These are phyloP conservation scores for Secale cereale DNA, from an alignment of 176 grass and related monocot genomes.

Conservation along the genomic window DNA sequence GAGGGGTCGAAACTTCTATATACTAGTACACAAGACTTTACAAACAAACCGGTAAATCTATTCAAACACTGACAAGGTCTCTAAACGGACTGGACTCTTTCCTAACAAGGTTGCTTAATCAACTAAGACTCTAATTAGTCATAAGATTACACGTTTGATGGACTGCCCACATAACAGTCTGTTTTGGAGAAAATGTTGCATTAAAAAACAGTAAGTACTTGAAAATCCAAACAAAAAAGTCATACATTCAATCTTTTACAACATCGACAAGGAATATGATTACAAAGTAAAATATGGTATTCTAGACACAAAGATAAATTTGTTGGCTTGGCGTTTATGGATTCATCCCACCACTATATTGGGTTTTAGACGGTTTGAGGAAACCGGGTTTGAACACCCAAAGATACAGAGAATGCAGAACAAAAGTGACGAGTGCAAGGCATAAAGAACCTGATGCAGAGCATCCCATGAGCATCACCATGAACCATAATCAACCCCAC, in stretches of 20 bases:
- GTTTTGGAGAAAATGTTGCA: background rate
- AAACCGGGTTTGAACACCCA: background rate
- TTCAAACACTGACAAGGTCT: background rate
- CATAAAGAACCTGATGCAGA: background rate
- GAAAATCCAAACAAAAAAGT: background rate
- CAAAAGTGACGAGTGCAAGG: background rate
- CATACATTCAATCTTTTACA: background rate
- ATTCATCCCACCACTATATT: background rate
- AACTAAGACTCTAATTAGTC: background rate
- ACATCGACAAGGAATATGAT: slow-evolving; percentile 1
- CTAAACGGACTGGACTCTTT: background rate
- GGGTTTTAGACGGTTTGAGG: background rate
- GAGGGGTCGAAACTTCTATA: background rate
- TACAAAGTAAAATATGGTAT: background rate
- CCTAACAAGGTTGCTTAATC: background rate
- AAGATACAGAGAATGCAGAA: background rate
- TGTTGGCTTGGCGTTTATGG: no score
- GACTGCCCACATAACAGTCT: background rate
- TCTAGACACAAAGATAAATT: background rate
- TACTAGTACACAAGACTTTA: background rate
- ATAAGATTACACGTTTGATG: background rate
- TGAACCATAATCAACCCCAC: no score
- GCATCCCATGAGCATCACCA: no score
- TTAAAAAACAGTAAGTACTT: background rate
- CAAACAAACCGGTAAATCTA: background rate